Percentiles rank a stretch among this genome's conserved stretches.
Conservation (phyloP, 2,329 filamentous ascomycete species). For the Sporothrix pallida region DNA sequence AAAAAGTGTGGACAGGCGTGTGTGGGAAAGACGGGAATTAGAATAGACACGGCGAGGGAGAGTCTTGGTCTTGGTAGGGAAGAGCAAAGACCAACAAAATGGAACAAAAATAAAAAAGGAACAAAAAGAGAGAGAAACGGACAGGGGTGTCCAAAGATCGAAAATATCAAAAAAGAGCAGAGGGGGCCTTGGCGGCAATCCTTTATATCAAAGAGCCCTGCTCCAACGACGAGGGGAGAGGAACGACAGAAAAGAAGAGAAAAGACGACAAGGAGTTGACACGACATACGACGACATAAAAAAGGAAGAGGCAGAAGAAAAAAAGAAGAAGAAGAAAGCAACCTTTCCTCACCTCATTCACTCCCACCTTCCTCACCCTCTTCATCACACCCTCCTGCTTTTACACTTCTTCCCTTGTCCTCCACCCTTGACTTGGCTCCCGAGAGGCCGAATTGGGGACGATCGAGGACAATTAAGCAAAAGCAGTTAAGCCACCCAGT, state of each 20-base stretch:
- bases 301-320: neutral
- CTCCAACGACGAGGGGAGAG: neutral
- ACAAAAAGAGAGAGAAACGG: neutral
- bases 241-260: conserved; percentile 10
- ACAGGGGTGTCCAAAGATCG: conserved; percentile 17
- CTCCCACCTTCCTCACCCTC: neutral
- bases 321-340: neutral
- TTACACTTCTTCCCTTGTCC: neutral
- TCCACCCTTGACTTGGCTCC: neutral
- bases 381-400: neutral
- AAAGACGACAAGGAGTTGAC: neutral
- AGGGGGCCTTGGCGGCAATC: conserved; percentile 21
- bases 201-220: conserved; percentile 34
- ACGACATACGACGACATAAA: neutral
- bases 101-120: conserved; percentile 1
- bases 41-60: conserved; percentile 17
- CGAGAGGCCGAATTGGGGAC: neutral
- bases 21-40: neutral
- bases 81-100: neutral
- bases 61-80: neutral
- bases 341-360: neutral
- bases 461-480: neutral
- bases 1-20: neutral
- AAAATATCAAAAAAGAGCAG: too few relatives aligned
- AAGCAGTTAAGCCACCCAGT: too few relatives aligned